Conservation (phyloP, 768 basidiomycete genomes). For the Pleurotus tuoliensis region DNA sequence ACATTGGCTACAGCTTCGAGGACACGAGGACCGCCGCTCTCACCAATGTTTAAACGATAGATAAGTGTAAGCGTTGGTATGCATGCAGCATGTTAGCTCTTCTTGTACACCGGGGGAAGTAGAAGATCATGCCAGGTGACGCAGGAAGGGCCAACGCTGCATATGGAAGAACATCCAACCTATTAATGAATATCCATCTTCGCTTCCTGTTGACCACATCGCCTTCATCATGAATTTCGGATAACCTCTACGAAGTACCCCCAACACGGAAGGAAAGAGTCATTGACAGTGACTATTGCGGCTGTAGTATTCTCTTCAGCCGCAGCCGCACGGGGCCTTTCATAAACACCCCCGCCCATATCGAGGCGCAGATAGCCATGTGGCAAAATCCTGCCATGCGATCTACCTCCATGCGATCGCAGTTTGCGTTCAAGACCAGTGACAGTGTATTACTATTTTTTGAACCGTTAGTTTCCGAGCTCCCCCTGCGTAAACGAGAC, state of each 20-base stretch:
- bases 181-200: neutral
- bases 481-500: too few relatives aligned
- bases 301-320: conserved; percentile 2
- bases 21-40: neutral
- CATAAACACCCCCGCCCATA: neutral
- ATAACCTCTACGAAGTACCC: neutral
- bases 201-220: neutral
- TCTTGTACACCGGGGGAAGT: neutral
- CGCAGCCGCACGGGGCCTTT: neutral
- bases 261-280: too few relatives aligned
- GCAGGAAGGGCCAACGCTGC: neutral
- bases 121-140: neutral
- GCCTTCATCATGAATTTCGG: neutral
- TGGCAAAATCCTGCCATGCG: neutral
- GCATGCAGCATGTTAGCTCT: neutral
- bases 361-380: neutral
- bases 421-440: too few relatives aligned
- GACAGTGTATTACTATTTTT: too few relatives aligned
- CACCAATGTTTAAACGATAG: neutral
- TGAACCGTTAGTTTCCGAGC: too few relatives aligned
- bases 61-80: neutral
- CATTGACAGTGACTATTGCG: conserved; percentile 7
- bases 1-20: neutral
- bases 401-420: too few relatives aligned
- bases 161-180: neutral